A percentile compares a stretch with the other conserved stretches of the same genome.
Evolutionary conservation across 2,329 filamentous ascomycete species (phyloP).

Genomic region (Venturia carpophila): DNA sequence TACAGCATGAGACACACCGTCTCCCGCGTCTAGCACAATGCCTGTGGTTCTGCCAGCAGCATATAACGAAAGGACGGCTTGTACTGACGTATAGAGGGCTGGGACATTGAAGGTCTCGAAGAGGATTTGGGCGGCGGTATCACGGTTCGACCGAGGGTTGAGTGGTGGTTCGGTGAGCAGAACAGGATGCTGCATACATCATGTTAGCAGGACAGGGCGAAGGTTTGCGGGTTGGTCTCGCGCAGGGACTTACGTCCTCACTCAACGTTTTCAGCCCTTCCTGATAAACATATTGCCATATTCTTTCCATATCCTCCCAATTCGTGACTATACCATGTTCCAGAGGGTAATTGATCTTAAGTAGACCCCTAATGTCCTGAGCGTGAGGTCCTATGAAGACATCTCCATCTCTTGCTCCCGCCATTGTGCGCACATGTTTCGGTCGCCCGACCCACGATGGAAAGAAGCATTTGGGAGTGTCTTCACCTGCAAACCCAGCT

Average conservation of each 20-base stretch:
- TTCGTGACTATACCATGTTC: constrained; percentile 98
- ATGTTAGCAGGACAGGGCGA: constrained; percentile 7
- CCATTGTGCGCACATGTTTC: constrained; percentile 89
- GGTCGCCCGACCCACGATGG: constrained; percentile 94
- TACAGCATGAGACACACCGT: constrained; percentile 94
- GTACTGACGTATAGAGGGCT: constrained; percentile 91
- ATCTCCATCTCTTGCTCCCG: constrained; percentile 93
- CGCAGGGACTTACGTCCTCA: constrained; percentile 63
- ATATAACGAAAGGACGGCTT: constrained; percentile 92
- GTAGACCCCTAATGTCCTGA: constrained; percentile 78
- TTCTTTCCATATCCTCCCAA: constrained; percentile 99
- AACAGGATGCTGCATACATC: constrained; percentile 67
- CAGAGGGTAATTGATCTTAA: constrained; percentile 92
- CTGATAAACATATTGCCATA: constrained; percentile 96
- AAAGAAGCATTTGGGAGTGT: constrained; percentile 93
- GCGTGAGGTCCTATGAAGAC: constrained; percentile 93
- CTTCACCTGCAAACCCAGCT: constrained; percentile 92
- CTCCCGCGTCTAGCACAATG: constrained; percentile 88
- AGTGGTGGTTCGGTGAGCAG: constrained; percentile 91
- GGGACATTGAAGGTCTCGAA: constrained; percentile 99
- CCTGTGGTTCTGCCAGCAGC: constrained; percentile 93
- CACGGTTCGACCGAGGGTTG: constrained; percentile 91
- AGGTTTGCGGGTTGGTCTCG: constrained; percentile 5
- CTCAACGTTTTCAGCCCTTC: constrained; percentile 94
- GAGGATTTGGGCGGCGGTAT: constrained; percentile 91